Evolutionary conservation across 164 flowering plant genomes (phyloP), one percentile per base, ranked within the genome.

Genomic region (Annona cherimola): DNA sequence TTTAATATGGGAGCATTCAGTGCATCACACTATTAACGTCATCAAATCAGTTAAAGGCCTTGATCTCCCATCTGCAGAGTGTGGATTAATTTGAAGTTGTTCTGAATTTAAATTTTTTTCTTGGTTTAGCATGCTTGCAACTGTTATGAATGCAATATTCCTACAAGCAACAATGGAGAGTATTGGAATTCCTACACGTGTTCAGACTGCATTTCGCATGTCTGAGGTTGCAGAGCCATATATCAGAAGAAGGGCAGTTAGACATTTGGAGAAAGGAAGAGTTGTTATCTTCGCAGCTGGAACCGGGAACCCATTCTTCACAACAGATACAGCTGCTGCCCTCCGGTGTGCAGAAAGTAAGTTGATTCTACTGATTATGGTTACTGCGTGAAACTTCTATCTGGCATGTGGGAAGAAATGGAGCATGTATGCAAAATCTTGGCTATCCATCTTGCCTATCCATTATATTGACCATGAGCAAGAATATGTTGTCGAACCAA

Each of bases 91-190:
- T 26, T 26, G 35, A 26, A 26, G 35, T 26, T 26, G 35, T 26
- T 26, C 35, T 26, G 35, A 26, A 26, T 26, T 26, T 26, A 26
- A 26, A 26, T 26, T 26, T 4, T 42, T 63, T 20, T 14, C 42
- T 45, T 66, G 69, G 18, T 55, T 54, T 44, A 93, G 97, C 84
- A 96, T 96, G 99, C 79, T 96, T 82, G 98, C 99, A 64, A 95
- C 99, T 69, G 97, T 95, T 39, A 95, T 93, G 99, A 95, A 95
- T 83, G 97, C 99, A n/a, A 91, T 95, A 82, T 95, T 87, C 79
- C 85, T 95, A 75, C 99, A 95, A 88, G 99, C 99, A 81, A 91
- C 99, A 59, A 95, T 95, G 99, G 98, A 95, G 80, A 95, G 98
- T 76, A 87, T 95, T 69, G 99, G 99, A 68, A 93, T 95, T 69